These are phyloP conservation scores for Mycena sp. DNA, from an alignment of 1,284 basidiomycete genomes.

Conservation along the genomic window DNA sequence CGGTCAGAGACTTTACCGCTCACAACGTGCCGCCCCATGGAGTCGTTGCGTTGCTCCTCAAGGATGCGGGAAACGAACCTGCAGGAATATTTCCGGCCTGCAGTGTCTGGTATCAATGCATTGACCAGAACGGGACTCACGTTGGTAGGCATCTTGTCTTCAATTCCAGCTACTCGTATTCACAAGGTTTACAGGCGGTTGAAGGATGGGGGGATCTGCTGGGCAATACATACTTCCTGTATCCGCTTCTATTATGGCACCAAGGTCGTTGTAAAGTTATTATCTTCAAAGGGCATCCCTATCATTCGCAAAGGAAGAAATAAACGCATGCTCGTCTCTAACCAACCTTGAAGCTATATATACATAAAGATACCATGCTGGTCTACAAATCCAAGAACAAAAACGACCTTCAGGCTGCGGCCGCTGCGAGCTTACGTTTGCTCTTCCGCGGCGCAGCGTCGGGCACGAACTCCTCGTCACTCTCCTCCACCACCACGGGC, in stretches of 20 bases:
- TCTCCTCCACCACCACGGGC: conserved; percentile 31
- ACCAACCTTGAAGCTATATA: too few relatives aligned
- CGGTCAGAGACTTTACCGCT: conserved; percentile 69
- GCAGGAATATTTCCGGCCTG: conserved; percentile 51
- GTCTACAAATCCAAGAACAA: neutral
- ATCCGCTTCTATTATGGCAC: too few relatives aligned
- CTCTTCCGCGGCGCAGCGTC: conserved; percentile 20
- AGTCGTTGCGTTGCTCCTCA: conserved; percentile 71
- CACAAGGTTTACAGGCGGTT: too few relatives aligned
- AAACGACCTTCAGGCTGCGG: neutral
- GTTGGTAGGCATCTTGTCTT: neutral
- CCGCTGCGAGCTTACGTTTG: neutral
- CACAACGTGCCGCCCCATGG: conserved; percentile 71
- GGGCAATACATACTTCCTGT: too few relatives aligned
- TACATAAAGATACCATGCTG: too few relatives aligned
- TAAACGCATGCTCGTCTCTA: too few relatives aligned
- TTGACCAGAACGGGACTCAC: conserved; percentile 49
- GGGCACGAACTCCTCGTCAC: conserved; percentile 30
- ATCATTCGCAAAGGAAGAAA: too few relatives aligned
- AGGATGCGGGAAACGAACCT: conserved; percentile 74
- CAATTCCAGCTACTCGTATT: neutral
- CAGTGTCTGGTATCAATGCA: conserved; percentile 43
- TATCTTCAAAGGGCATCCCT: too few relatives aligned
- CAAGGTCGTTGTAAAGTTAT: too few relatives aligned
- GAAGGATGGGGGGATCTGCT: too few relatives aligned